Evolutionary conservation across 768 basidiomycete species (phyloP).

Genomic region (Phaeotremella skinneri): DNA sequence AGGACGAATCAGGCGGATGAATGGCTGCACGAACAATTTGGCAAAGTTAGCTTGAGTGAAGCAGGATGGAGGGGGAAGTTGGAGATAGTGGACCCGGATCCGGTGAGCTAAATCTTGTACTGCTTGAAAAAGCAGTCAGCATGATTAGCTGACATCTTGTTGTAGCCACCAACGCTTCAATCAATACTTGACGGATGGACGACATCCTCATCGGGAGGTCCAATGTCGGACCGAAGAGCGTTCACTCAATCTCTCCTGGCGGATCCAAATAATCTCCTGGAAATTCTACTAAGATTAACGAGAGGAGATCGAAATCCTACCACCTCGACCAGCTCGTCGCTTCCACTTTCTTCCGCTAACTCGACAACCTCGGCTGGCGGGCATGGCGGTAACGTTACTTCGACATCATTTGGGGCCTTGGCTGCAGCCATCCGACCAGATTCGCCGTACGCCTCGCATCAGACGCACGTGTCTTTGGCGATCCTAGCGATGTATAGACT

Average conservation of each 20-base stretch:
- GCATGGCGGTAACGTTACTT: background rate
- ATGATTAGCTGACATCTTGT: conserved; percentile 11
- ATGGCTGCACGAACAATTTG: conserved; percentile 58
- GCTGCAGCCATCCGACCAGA: conserved; percentile 59
- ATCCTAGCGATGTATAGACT: conserved; percentile 87
- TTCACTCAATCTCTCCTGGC: conserved; percentile 87
- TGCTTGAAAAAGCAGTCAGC: too few relatives aligned
- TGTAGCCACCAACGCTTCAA: conserved; percentile 84
- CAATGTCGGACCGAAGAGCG: conserved; percentile 70
- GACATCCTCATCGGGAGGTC: conserved; percentile 73
- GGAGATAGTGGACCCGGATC: conserved; percentile 87
- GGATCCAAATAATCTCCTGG: conserved; percentile 81
- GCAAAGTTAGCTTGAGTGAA: conserved; percentile 23
- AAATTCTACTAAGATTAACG: conserved; percentile 87
- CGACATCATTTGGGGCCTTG: conserved; percentile 50
- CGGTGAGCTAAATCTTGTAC: conserved; percentile 61
- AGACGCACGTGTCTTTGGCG: conserved; percentile 91
- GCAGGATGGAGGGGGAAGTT: conserved; percentile 86
- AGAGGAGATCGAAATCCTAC: conserved; percentile 67
- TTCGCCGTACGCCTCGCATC: conserved; percentile 78
- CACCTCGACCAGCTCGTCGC: conserved; percentile 57
- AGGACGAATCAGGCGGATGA: conserved; percentile 91
- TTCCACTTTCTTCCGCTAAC: conserved; percentile 62
- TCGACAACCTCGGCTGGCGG: conserved; percentile 37
- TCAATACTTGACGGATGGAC: conserved; percentile 89